A percentile compares a stretch with the other conserved stretches of the same genome.
Evolutionary conservation across 345 rosid species (phyloP).

Genomic region (Passiflora organensis): DNA sequence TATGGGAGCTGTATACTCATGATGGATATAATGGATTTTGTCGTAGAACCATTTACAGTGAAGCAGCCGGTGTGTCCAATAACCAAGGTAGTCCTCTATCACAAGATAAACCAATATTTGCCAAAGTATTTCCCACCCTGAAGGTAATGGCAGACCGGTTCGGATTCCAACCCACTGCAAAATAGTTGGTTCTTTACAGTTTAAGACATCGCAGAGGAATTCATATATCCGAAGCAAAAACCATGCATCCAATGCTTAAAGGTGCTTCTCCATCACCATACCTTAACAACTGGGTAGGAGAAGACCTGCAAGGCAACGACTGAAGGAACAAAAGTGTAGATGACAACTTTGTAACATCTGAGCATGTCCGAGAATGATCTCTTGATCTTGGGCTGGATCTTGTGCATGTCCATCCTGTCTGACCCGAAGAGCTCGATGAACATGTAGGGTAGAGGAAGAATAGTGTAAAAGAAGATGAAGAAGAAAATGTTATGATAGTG

Average conservation of each 20-base stretch:
- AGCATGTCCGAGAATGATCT: conserved; percentile 14
- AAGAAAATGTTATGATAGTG: conserved; percentile 22
- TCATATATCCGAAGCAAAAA: neutral
- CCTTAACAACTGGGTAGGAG: conserved; percentile 25
- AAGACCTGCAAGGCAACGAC: conserved; percentile 17
- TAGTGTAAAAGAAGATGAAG: conserved; percentile 16
- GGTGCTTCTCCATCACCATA: neutral
- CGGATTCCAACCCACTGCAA: conserved; percentile 3
- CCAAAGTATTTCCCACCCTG: conserved; percentile 12
- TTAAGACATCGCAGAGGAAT: neutral
- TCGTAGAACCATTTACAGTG: conserved; percentile 22
- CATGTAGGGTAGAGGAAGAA: conserved; percentile 17
- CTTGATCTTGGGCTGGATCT: conserved; percentile 20
- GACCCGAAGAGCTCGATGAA: conserved; percentile 11
- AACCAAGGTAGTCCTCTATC: conserved; percentile 16
- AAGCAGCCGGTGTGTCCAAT: conserved; percentile 26
- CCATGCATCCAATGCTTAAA: neutral
- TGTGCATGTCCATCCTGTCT: conserved; percentile 3
- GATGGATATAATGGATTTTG: conserved; percentile 26
- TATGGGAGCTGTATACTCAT: conserved; percentile 22
- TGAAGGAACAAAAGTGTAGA: conserved; percentile 7
- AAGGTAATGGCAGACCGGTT: conserved; percentile 14
- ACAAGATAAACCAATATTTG: conserved; percentile 19
- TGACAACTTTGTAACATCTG: conserved; percentile 16
- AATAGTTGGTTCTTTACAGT: neutral